These are phyloP conservation scores for Annulohypoxylon maeteangense DNA, from an alignment of 495 filamentous ascomycete genomes.

Conservation along the genomic window DNA sequence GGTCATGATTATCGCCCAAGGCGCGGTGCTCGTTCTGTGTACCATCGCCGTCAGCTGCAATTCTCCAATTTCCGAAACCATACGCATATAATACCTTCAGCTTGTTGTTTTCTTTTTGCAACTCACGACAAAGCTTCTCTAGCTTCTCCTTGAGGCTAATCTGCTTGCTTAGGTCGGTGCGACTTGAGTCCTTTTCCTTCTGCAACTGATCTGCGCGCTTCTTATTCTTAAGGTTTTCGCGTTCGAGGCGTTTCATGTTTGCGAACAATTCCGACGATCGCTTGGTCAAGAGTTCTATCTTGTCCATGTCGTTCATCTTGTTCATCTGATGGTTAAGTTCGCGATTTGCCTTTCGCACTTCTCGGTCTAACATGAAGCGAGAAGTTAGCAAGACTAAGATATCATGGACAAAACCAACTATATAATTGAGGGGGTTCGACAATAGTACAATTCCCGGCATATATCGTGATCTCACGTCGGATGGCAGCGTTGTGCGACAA, in stretches of 20 bases:
- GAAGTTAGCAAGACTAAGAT: constrained; percentile 27
- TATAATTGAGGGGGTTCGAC: not conserved
- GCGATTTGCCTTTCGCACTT: constrained; percentile 91
- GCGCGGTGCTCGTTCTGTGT: constrained; percentile 89
- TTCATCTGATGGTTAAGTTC: constrained; percentile 84
- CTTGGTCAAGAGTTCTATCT: constrained; percentile 88
- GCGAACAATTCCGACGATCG: constrained; percentile 90
- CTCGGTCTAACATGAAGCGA: constrained; percentile 57
- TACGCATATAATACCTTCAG: constrained; percentile 76
- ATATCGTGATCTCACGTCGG: constrained; percentile 10
- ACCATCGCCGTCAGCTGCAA: constrained; percentile 48
- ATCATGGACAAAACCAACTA: not conserved
- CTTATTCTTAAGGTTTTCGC: constrained; percentile 93
- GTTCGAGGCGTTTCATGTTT: constrained; percentile 94
- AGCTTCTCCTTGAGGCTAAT: constrained; percentile 90
- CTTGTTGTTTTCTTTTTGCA: constrained; percentile 96
- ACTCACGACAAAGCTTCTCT: constrained; percentile 91
- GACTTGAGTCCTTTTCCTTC: constrained; percentile 92
- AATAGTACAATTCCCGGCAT: constrained; percentile 2
- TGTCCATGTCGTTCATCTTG: constrained; percentile 75
- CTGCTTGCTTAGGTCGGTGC: constrained; percentile 87
- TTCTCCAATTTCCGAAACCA: not conserved
- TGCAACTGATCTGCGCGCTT: constrained; percentile 94
- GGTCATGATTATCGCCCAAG: constrained; percentile 82
- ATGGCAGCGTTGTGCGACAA: constrained; percentile 20